Evolutionary conservation across 805 yeast genomes (phyloP).

Genomic region (Candida andamanensis): DNA sequence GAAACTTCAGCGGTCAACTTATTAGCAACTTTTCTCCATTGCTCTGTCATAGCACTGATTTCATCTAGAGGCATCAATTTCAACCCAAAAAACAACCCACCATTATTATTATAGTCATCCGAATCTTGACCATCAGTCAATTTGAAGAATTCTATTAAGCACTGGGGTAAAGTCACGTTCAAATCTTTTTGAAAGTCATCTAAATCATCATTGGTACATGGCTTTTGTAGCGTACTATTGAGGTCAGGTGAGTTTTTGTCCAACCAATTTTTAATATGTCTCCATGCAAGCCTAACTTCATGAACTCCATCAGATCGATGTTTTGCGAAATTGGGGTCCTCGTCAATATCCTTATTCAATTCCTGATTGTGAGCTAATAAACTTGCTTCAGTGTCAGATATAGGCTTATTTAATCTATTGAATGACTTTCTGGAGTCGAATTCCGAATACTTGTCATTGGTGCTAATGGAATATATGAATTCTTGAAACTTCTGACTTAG

Average conservation of each 20-base stretch:
- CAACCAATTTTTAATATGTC: constrained; percentile 83
- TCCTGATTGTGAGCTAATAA: constrained; percentile 14
- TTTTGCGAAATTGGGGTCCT: constrained; percentile 29
- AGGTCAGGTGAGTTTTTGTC: constrained; percentile 75
- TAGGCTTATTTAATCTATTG: constrained; percentile 37
- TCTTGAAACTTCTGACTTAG: constrained; percentile 44
- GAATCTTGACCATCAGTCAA: constrained; percentile 93
- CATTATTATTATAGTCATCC: constrained; percentile 59
- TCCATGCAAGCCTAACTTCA: constrained; percentile 77
- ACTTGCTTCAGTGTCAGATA: constrained; percentile 24
- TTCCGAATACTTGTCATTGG: constrained; percentile 68
- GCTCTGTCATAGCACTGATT: constrained; percentile 70
- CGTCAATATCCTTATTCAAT: constrained; percentile 12
- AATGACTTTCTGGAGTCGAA: constrained; percentile 47
- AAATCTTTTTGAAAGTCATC: constrained; percentile 80
- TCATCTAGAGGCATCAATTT: constrained; percentile 77
- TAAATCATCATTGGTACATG: constrained; percentile 77
- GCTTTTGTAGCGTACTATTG: constrained; percentile 67
- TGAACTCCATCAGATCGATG: constrained; percentile 57
- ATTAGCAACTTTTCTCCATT: constrained; percentile 76
- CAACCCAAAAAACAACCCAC: constrained; percentile 75
- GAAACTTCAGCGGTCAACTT: constrained; percentile 23
- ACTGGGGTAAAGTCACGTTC: constrained; percentile 67
- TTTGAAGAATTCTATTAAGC: constrained; percentile 73
- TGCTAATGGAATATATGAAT: constrained; percentile 56